Evolutionary conservation across 2,329 filamentous ascomycete genomes (phyloP).

Genomic region (Epichloe glyceriae): DNA sequence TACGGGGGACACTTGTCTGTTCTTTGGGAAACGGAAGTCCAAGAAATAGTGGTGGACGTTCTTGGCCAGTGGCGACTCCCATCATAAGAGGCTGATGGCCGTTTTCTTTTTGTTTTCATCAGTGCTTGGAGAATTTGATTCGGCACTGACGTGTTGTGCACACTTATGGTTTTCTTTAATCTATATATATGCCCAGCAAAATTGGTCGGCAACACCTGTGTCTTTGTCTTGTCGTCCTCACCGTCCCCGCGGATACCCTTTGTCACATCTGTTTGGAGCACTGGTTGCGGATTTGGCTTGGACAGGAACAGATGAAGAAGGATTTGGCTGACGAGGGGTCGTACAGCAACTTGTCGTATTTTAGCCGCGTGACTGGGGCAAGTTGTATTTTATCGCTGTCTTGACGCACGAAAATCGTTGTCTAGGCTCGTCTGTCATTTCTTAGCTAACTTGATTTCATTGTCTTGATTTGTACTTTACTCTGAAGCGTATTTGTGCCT

Average conservation of each 20-base stretch:
- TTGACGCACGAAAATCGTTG: slow-evolving; percentile 16
- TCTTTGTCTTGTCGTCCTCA: slow-evolving; percentile 12
- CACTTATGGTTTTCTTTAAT: slow-evolving; percentile 10
- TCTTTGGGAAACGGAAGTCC: neutral
- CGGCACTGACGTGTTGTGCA: slow-evolving; percentile 7
- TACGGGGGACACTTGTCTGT: neutral
- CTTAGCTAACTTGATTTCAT: slow-evolving; percentile 27
- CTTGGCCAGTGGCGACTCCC: neutral
- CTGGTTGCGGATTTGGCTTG: slow-evolving; percentile 19
- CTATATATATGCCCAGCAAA: slow-evolving; percentile 9
- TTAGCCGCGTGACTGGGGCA: slow-evolving; percentile 23
- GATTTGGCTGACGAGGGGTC: slow-evolving; percentile 13
- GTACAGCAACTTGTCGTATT: slow-evolving; percentile 27
- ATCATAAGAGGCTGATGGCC: neutral
- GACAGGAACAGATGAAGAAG: slow-evolving; percentile 21
- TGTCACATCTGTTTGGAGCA: slow-evolving; percentile 19
- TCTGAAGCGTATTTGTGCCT: slow-evolving; percentile 3
- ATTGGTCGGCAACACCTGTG: slow-evolving; percentile 7
- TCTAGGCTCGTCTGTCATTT: slow-evolving; percentile 22
- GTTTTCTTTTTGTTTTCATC: slow-evolving; percentile 9
- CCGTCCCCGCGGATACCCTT: slow-evolving; percentile 16
- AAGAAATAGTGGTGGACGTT: neutral
- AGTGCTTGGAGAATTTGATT: neutral
- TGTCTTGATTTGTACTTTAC: slow-evolving; percentile 13
- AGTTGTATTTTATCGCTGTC: slow-evolving; percentile 19